These are phyloP conservation scores for Pseudophaeomoniella oleicola DNA, from an alignment of 2,329 filamentous ascomycete species.

Conservation along the genomic window DNA sequence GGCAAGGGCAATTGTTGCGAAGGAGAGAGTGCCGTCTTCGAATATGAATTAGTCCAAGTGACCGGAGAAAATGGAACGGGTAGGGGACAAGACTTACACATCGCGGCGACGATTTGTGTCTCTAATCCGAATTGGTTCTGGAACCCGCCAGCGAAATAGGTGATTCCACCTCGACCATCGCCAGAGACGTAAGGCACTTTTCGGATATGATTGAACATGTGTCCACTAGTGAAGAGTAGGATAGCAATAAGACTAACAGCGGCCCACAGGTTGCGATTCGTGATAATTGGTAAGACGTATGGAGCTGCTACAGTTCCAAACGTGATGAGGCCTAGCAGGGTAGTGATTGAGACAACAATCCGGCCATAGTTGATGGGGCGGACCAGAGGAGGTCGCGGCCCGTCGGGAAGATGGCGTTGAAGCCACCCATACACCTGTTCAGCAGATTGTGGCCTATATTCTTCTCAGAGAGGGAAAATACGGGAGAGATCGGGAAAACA, in stretches of 20 bases:
- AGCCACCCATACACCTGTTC: slow-evolving; percentile 72
- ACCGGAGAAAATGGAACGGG: slow-evolving; percentile 10
- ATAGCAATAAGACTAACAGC: slow-evolving; percentile 77
- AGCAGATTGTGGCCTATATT: slow-evolving; percentile 52
- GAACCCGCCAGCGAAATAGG: slow-evolving; percentile 83
- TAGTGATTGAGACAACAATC: slow-evolving; percentile 52
- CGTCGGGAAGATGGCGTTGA: slow-evolving; percentile 58
- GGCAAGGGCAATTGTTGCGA: slow-evolving; percentile 79
- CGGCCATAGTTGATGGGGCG: slow-evolving; percentile 80
- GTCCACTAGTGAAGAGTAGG: slow-evolving; percentile 83
- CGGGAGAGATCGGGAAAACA: slow-evolving; percentile 15
- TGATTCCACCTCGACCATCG: slow-evolving; percentile 72
- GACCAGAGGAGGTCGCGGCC: slow-evolving; percentile 61
- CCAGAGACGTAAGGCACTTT: slow-evolving; percentile 85
- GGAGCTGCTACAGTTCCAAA: slow-evolving; percentile 57
- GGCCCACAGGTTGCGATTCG: slow-evolving; percentile 90
- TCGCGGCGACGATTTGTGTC: slow-evolving; percentile 83
- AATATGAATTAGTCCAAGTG: slow-evolving; percentile 11
- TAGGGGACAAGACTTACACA: slow-evolving; percentile 52
- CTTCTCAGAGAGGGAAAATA: not conserved
- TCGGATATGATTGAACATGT: slow-evolving; percentile 99
- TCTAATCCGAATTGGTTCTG: slow-evolving; percentile 89
- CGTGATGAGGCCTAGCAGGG: slow-evolving; percentile 56
- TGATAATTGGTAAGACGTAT: slow-evolving; percentile 66
- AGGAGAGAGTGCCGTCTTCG: slow-evolving; percentile 64